Conservation (phyloP, 2,329 filamentous ascomycete species). For the Colletotrichum salicis region DNA sequence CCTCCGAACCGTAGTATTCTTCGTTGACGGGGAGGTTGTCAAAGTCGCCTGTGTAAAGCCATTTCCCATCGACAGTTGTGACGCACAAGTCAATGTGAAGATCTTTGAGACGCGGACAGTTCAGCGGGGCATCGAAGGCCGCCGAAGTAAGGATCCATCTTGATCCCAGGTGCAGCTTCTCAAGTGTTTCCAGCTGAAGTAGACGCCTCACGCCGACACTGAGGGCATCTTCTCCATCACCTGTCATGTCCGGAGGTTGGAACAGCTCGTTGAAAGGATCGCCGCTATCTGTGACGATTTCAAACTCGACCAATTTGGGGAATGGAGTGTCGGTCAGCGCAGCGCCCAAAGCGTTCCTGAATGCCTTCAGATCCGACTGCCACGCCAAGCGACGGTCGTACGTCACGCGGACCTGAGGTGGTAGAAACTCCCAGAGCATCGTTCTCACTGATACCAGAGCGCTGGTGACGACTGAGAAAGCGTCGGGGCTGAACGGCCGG, state of each 20-base stretch:
- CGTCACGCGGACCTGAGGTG: background rate
- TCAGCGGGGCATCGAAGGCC: background rate
- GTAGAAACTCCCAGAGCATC: background rate
- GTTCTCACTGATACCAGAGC: background rate
- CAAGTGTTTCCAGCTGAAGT: conserved; percentile 1
- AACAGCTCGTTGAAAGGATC: no score
- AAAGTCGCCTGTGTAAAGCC: no score
- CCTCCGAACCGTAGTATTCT: no score
- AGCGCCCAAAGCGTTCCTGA: conserved; percentile 1
- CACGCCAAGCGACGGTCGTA: conserved; percentile 1
- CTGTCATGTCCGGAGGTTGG: no score
- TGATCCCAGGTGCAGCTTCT: conserved; percentile 2
- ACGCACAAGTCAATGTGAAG: no score
- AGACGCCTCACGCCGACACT: conserved; percentile 1
- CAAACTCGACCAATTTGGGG: conserved; percentile 1
- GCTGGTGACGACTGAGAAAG: conserved; percentile 2
- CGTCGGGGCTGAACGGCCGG: conserved; percentile 1
- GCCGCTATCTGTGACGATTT: no score
- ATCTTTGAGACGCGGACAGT: no score
- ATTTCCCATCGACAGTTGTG: no score
- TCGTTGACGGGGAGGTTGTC: no score
- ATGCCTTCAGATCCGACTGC: background rate
- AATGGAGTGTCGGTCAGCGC: conserved; percentile 1
- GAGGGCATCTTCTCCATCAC: background rate
- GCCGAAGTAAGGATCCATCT: conserved; percentile 2